Evolutionary conservation across 2,329 filamentous ascomycete genomes (phyloP), one percentile per base, ranked within the genome.

Genomic region (Colletotrichum tofieldiae): DNA sequence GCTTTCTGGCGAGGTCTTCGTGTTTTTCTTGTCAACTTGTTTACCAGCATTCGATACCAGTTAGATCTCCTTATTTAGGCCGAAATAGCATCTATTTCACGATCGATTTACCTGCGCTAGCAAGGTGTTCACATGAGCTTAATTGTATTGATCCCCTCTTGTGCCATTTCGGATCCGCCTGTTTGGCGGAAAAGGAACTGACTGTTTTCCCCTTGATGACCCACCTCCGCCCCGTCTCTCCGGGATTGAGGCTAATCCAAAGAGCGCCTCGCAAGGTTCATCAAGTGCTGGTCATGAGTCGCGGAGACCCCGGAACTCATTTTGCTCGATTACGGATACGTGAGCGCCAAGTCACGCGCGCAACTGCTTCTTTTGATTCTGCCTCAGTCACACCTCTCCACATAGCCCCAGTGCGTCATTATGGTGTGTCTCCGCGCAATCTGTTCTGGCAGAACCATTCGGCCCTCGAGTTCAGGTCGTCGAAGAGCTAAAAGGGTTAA

Each of bases 251-350:
- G 52, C 37, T 59, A 58, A 63, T 14, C 45, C 49, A 26, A 32
- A 43, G 55, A 26, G 9, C 16, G 32, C 41, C n/a, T 45, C 52
- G 29, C 9, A 20, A 43, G 43, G 52, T 47, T n/a, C 18, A 5
- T 37, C 18, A 20, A 23, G 45, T 59, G 52, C 69, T 26, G 54
- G 54, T 55, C 69, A 72, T 72, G 69, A 69, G 45, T 64, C 69
- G 59, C 43, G 67, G 52, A 23, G 67, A 51, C 67, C 26, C 61
- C 61, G 54, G 67, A 37, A 59, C 56, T 47, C 51, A 63, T 63
- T 29, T 59, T 47, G 52, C 47, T 26, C 14, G 12, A 9, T 18
- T 23, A 39, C 54, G 11, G 35, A 39, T 37, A 64, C 29, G 26
- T 45, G 47, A 23, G 16, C 47, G 52, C 51, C 69, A 68, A 64